Percentiles rank a stretch among this genome's conserved stretches.
Conservation (phyloP, 352 stramenopile species). For the Phytophthora pisi region DNA sequence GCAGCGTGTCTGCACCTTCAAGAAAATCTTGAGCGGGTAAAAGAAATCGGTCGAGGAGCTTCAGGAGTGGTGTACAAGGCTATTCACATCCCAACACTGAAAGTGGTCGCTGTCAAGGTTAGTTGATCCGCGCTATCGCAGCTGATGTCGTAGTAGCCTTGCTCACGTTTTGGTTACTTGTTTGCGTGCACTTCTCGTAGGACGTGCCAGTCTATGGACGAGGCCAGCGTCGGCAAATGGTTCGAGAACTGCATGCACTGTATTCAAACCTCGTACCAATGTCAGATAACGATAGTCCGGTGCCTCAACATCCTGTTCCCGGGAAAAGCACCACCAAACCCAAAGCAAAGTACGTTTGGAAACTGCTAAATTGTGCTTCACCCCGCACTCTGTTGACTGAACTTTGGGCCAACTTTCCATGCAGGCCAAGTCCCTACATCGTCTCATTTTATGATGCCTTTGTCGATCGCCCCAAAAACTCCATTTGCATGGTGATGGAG, state of each 20-base stretch:
- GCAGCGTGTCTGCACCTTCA: constrained; percentile 77
- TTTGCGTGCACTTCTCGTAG: constrained; percentile 29
- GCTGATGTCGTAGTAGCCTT: constrained; percentile 1
- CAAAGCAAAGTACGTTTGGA: constrained; percentile 47
- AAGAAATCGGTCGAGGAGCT: constrained; percentile 78
- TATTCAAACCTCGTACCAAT: constrained; percentile 91
- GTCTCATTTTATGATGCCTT: constrained; percentile 95
- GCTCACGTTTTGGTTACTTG: constrained; percentile 9
- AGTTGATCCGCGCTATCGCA: constrained; percentile 5
- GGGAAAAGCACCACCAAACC: constrained; percentile 33
- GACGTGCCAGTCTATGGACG: constrained; percentile 87
- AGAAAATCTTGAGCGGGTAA: constrained; percentile 83
- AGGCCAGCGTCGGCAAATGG: constrained; percentile 88
- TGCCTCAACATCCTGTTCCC: constrained; percentile 21
- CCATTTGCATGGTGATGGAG: constrained; percentile 92
- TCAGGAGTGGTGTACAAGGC: constrained; percentile 90
- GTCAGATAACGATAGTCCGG: constrained; percentile 41
- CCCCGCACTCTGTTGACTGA: not conserved
- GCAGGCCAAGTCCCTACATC: constrained; percentile 86
- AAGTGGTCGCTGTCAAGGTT: constrained; percentile 91
- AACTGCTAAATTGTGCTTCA: not conserved
- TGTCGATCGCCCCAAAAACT: constrained; percentile 87
- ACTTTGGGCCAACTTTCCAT: constrained; percentile 1
- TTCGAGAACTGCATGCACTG: constrained; percentile 87
- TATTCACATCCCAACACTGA: constrained; percentile 91